Evolutionary conservation across 2,329 filamentous ascomycete species (phyloP).

Genomic region (Sclerotinia nivalis): DNA sequence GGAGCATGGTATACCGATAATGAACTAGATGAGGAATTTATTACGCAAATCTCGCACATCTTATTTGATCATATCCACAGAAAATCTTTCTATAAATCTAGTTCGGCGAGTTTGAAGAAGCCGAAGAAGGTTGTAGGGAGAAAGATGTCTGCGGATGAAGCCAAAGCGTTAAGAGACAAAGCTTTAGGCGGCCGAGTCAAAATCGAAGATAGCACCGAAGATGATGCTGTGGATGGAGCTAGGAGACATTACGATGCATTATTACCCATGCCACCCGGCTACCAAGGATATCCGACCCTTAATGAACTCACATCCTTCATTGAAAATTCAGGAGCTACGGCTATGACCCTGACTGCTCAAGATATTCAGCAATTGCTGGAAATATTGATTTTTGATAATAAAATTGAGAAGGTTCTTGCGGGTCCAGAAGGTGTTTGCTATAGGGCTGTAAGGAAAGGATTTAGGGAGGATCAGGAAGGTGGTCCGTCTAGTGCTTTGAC

Average conservation of each 20-base stretch:
- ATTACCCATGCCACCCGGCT: conserved; percentile 62
- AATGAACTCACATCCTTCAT: conserved; percentile 75
- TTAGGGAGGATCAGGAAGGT: conserved; percentile 45
- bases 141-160: conserved; percentile 47
- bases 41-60: conserved; percentile 71
- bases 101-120: conserved; percentile 45
- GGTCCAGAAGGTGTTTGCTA: conserved; percentile 41
- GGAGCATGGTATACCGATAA: conserved; percentile 94
- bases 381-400: conserved; percentile 84
- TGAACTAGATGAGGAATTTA: conserved; percentile 84
- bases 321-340: conserved; percentile 67
- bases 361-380: conserved; percentile 86
- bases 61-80: conserved; percentile 73
- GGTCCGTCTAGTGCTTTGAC: conserved; percentile 55
- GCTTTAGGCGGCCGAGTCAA: conserved; percentile 27
- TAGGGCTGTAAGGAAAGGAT: conserved; percentile 39
- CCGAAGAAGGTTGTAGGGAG: conserved; percentile 57
- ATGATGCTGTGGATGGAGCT: conserved; percentile 25
- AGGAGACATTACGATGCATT: conserved; percentile 30
- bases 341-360: conserved; percentile 66
- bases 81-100: conserved; percentile 65
- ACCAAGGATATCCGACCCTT: conserved; percentile 78
- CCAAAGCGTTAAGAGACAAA: conserved; percentile 39
- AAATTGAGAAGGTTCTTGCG: conserved; percentile 63
- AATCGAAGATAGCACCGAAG: conserved; percentile 29